Evolutionary conservation across 352 stramenopile species (phyloP).

Genomic region (Globisporangium spiculum): DNA sequence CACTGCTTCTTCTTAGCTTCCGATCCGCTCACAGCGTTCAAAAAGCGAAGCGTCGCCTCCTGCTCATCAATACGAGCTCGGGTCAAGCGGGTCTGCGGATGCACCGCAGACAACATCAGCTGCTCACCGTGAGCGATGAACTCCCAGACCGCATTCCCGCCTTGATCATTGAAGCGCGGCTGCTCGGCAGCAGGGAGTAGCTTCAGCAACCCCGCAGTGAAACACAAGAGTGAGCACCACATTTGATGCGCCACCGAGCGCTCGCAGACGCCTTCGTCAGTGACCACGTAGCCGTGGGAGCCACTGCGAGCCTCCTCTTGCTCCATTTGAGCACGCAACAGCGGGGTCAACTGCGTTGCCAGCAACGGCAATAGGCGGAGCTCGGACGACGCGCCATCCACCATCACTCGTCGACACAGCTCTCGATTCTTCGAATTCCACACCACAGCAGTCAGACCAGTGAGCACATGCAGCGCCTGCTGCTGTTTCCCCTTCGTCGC

Average conservation of each 20-base stretch:
- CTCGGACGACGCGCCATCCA: conserved; percentile 23
- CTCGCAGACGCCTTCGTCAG: conserved; percentile 14
- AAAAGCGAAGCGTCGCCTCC: conserved; percentile 35
- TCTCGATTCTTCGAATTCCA: conserved; percentile 52
- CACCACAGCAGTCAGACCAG: conserved; percentile 43
- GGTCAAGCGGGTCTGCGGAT: conserved; percentile 33
- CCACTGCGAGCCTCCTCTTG: conserved; percentile 29
- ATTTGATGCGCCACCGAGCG: conserved; percentile 49
- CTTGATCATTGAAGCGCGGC: conserved; percentile 10
- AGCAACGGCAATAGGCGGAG: conserved; percentile 42
- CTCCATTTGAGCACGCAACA: conserved; percentile 39
- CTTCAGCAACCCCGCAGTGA: conserved; percentile 39
- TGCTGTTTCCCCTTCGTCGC: conserved; percentile 22
- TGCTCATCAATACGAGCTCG: conserved; percentile 50
- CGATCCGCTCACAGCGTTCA: conserved; percentile 42
- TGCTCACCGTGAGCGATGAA: conserved; percentile 53
- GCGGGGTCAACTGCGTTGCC: conserved; percentile 42
- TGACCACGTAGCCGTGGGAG: conserved; percentile 34
- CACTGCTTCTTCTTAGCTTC: conserved; percentile 36
- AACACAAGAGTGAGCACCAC: conserved; percentile 58
- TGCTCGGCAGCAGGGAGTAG: conserved; percentile 18
- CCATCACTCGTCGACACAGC: conserved; percentile 49
- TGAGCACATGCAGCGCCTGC: conserved; percentile 43
- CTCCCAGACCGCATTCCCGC: conserved; percentile 40
- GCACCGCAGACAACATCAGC: conserved; percentile 36